Conservation (phyloP, 352 stramenopile species). For the Pythium apleroticum region DNA sequence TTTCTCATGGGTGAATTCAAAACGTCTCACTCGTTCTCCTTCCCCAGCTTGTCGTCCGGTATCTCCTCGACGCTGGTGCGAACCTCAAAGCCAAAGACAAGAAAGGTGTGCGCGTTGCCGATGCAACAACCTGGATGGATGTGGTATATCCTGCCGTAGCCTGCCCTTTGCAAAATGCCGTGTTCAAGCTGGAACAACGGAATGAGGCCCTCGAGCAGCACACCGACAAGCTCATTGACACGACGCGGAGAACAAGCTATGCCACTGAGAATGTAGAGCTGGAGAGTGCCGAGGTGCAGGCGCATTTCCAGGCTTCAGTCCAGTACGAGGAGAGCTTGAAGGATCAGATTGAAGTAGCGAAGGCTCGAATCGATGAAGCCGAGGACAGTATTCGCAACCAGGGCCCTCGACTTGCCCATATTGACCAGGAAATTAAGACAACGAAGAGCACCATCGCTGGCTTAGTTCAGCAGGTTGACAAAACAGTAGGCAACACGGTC, state of each 20-base stretch:
- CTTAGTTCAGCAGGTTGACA: conserved; percentile 8
- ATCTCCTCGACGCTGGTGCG: conserved; percentile 23
- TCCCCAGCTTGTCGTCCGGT: conserved; percentile 18
- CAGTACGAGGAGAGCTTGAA: conserved; percentile 14
- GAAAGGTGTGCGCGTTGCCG: conserved; percentile 23
- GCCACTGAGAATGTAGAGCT: conserved; percentile 7
- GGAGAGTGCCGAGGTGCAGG: conserved; percentile 11
- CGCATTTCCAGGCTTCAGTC: conserved; percentile 4
- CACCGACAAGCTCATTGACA: conserved; percentile 2
- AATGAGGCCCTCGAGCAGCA: conserved; percentile 15
- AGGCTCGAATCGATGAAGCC: not conserved
- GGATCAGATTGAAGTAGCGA: conserved; percentile 7
- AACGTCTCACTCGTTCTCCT: not conserved
- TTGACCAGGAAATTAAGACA: conserved; percentile 11
- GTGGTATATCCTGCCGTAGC: conserved; percentile 22
- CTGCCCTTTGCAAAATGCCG: conserved; percentile 21
- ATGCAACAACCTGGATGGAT: conserved; percentile 26
- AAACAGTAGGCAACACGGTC: not conserved
- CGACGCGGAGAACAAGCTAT: conserved; percentile 5
- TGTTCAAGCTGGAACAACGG: conserved; percentile 27
- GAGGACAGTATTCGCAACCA: conserved; percentile 10
- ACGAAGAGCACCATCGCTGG: not conserved
- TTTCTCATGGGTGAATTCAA: not conserved
- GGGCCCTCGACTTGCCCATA: conserved; percentile 2
- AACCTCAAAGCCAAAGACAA: conserved; percentile 21